A percentile compares a stretch with the other conserved stretches of the same genome.
phyloP scores from a whole-genome alignment of 2,329 filamentous ascomycete species.

The Xylaria sp. region DNA sequence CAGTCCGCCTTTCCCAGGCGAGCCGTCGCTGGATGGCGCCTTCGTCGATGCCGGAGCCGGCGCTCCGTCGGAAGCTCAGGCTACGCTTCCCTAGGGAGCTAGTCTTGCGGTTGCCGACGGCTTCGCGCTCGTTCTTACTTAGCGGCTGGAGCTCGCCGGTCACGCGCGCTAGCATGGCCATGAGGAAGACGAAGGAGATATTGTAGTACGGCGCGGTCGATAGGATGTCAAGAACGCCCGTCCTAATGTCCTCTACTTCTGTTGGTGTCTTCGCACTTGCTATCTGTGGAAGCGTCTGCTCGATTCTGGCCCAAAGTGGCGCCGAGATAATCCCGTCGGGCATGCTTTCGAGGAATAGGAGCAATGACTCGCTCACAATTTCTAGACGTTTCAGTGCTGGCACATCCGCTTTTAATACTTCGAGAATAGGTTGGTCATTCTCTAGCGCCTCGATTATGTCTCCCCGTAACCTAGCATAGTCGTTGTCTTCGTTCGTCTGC shows the following conservation, averaged over 20 bases:
- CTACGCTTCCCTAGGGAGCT: conserved; percentile 54
- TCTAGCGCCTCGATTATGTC: conserved; percentile 75
- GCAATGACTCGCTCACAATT: conserved; percentile 73
- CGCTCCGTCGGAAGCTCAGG: conserved; percentile 57
- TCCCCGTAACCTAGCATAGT: conserved; percentile 45
- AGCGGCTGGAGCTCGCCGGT: conserved; percentile 60
- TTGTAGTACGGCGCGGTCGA: conserved; percentile 79
- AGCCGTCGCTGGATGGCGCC: conserved; percentile 64
- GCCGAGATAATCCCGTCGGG: conserved; percentile 81
- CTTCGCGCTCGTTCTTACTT: conserved; percentile 51
- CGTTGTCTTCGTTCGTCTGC: conserved; percentile 44
- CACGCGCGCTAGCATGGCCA: conserved; percentile 73
- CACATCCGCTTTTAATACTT: conserved; percentile 70
- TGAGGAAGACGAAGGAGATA: conserved; percentile 89
- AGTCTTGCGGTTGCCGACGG: conserved; percentile 43
- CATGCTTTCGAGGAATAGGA: conserved; percentile 79
- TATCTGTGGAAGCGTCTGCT: conserved; percentile 62
- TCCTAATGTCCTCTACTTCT: conserved; percentile 58
- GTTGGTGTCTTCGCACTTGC: conserved; percentile 34
- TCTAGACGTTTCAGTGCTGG: conserved; percentile 77
- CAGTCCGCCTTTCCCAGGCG: conserved; percentile 69
- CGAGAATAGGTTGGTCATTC: conserved; percentile 68
- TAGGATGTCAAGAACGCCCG: conserved; percentile 75
- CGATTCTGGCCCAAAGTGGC: conserved; percentile 75
- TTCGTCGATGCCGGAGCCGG: conserved; percentile 48